Percentiles rank a stretch among this genome's conserved stretches.
Conservation (phyloP, 768 basidiomycete genomes). For the Sistotremastrum suecicum region DNA sequence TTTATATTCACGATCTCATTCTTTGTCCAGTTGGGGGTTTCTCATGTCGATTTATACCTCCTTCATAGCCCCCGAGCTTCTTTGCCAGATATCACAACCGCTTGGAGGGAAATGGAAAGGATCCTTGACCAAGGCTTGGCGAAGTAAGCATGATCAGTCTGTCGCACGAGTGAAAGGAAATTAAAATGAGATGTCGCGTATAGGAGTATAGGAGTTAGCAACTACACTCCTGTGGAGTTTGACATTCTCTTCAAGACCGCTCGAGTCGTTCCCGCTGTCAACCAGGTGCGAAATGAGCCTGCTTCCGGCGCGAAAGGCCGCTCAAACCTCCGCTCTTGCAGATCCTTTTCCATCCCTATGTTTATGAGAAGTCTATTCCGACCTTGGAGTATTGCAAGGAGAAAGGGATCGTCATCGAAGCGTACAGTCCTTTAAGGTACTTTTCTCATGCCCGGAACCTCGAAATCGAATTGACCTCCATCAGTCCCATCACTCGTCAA, state of each 20-base stretch:
- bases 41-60: slow-evolving; percentile 56
- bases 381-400: slow-evolving; percentile 14
- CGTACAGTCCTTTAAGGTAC: slow-evolving; percentile 16
- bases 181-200: not conserved
- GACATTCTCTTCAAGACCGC: slow-evolving; percentile 16
- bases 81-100: slow-evolving; percentile 26
- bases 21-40: slow-evolving; percentile 38
- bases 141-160: not conserved
- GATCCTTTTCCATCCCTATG: slow-evolving; percentile 18
- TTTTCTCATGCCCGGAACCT: slow-evolving; percentile 14
- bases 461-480: slow-evolving; percentile 7
- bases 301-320: not conserved
- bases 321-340: slow-evolving; percentile 4
- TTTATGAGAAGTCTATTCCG: slow-evolving; percentile 10
- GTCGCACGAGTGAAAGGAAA: not conserved
- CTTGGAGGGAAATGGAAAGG: not conserved
- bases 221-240: slow-evolving; percentile 14
- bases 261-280: slow-evolving; percentile 20
- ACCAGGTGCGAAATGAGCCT: slow-evolving; percentile 14
- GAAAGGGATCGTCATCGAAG: slow-evolving; percentile 16
- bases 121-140: not conserved
- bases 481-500: slow-evolving; percentile 42
- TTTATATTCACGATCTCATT: slow-evolving; percentile 7
- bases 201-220: slow-evolving; percentile 12
- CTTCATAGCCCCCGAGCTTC: slow-evolving; percentile 35